These are phyloP conservation scores for Bombardia bombarda DNA, from an alignment of 495 filamentous ascomycete genomes.

Conservation along the genomic window DNA sequence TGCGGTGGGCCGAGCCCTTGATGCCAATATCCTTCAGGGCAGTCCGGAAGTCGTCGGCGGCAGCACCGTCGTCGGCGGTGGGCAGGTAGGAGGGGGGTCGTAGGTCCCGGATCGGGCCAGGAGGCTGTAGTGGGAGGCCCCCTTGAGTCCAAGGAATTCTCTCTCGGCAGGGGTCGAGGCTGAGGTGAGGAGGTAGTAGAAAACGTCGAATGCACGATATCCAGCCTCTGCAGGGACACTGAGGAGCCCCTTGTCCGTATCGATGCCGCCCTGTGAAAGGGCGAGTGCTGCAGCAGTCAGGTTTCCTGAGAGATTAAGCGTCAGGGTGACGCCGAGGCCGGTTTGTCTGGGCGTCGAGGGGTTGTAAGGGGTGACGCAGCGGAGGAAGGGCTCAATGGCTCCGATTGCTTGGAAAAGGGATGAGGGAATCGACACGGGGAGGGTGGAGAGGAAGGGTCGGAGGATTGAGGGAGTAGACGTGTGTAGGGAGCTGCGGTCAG, in stretches of 20 bases:
- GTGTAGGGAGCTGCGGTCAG: slow-evolving; percentile 63
- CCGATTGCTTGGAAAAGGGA: slow-evolving; percentile 67
- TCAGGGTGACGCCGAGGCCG: slow-evolving; percentile 70
- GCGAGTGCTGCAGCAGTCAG: slow-evolving; percentile 67
- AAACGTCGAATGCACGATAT: slow-evolving; percentile 94
- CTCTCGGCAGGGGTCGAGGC: slow-evolving; percentile 85
- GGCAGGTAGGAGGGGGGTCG: slow-evolving; percentile 84
- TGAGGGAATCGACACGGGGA: slow-evolving; percentile 70
- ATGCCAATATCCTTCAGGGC: slow-evolving; percentile 85
- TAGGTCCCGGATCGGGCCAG: slow-evolving; percentile 80
- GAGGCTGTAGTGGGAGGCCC: slow-evolving; percentile 67
- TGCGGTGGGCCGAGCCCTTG: slow-evolving; percentile 71
- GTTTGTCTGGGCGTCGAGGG: slow-evolving; percentile 77
- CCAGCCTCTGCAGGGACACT: slow-evolving; percentile 72
- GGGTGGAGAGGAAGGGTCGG: slow-evolving; percentile 67
- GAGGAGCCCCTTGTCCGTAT: slow-evolving; percentile 73
- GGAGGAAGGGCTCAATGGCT: slow-evolving; percentile 75
- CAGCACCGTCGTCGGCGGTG: slow-evolving; percentile 85
- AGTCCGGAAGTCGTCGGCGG: slow-evolving; percentile 83
- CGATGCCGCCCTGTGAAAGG: slow-evolving; percentile 79
- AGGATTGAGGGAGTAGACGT: slow-evolving; percentile 79
- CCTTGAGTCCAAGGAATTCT: slow-evolving; percentile 81
- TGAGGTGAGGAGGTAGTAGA: slow-evolving; percentile 90
- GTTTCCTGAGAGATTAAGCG: slow-evolving; percentile 71
- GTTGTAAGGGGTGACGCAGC: slow-evolving; percentile 81